These are phyloP conservation scores for Hygrophorus russula DNA, from an alignment of 768 basidiomycete species.

Conservation along the genomic window DNA sequence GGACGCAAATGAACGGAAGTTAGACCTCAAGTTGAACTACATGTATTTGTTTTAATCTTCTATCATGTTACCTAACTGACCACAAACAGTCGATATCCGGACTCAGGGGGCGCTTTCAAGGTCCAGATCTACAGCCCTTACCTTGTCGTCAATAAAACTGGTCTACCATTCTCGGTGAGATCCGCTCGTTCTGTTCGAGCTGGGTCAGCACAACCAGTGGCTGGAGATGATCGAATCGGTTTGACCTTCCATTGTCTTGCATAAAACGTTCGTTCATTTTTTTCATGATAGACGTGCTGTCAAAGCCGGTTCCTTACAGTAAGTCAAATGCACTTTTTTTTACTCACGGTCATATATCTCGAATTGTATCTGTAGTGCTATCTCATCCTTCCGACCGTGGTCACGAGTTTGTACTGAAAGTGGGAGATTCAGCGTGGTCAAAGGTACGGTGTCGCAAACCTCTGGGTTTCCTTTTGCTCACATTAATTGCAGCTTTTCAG, in stretches of 20 bases:
- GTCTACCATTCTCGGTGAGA: constrained; percentile 66
- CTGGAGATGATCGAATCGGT: constrained; percentile 71
- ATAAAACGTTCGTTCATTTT: constrained; percentile 9
- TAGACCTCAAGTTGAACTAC: constrained; percentile 82
- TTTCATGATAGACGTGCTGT: constrained; percentile 28
- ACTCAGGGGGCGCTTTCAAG: constrained; percentile 92
- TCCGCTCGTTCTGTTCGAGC: constrained; percentile 52
- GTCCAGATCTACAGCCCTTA: constrained; percentile 92
- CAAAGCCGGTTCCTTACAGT: constrained; percentile 70
- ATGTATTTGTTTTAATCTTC: constrained; percentile 33
- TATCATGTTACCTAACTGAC: neutral
- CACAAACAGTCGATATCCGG: constrained; percentile 54
- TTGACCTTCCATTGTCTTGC: constrained; percentile 8
- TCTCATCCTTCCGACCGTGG: constrained; percentile 74
- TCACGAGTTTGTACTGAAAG: constrained; percentile 72
- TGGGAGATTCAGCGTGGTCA: constrained; percentile 85
- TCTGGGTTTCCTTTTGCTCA: neutral
- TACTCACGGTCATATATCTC: constrained; percentile 1
- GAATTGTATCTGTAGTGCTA: constrained; percentile 45
- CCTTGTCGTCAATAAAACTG: constrained; percentile 87
- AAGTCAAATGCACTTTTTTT: constrained; percentile 21
- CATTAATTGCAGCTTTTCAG: constrained; percentile 49
- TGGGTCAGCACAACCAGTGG: constrained; percentile 62
- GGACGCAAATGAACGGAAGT: constrained; percentile 63
- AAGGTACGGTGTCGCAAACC: constrained; percentile 36